Evolutionary conservation across 805 yeast species (phyloP).

Genomic region (Helenozyma rhizophorensis): DNA sequence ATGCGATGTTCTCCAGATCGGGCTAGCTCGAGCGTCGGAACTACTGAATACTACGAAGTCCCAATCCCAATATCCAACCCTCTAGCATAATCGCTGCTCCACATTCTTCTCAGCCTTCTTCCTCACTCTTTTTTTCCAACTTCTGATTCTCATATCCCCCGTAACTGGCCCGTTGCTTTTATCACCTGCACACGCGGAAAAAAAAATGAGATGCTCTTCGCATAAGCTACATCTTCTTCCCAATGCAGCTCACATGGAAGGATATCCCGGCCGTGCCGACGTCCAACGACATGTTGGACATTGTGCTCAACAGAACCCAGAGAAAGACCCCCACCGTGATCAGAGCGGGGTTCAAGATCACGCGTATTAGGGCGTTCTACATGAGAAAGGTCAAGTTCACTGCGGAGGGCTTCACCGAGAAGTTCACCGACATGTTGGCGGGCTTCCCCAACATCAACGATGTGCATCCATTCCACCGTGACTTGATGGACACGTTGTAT

Average conservation of each 20-base stretch:
- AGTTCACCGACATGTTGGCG: slow-evolving; percentile 75
- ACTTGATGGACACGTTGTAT: slow-evolving; percentile 94
- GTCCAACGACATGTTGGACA: slow-evolving; percentile 90
- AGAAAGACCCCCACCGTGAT: slow-evolving; percentile 99
- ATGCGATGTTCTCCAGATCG: too few relatives aligned
- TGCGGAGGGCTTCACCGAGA: slow-evolving; percentile 93
- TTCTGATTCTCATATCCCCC: too few relatives aligned
- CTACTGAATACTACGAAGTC: too few relatives aligned
- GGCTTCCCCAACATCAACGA: slow-evolving; percentile 97
- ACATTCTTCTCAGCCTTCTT: too few relatives aligned
- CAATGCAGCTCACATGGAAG: slow-evolving; percentile 97
- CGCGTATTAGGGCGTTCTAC: slow-evolving; percentile 94
- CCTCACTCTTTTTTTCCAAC: too few relatives aligned
- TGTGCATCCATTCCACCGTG: slow-evolving; percentile 97
- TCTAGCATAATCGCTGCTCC: too few relatives aligned
- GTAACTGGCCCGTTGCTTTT: too few relatives aligned
- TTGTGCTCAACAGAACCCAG: slow-evolving; percentile 94
- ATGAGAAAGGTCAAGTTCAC: slow-evolving; percentile 98
- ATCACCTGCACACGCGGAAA: slow-evolving; percentile 2
- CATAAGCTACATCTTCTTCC: neutral
- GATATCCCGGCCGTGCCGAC: slow-evolving; percentile 95
- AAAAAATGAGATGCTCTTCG: slow-evolving; percentile 6
- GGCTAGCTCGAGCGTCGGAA: too few relatives aligned
- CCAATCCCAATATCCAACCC: too few relatives aligned
- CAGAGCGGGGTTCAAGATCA: slow-evolving; percentile 92